These are phyloP conservation scores for Epichloe uncinata DNA, from an alignment of 2,329 filamentous ascomycete genomes.

Conservation along the genomic window DNA sequence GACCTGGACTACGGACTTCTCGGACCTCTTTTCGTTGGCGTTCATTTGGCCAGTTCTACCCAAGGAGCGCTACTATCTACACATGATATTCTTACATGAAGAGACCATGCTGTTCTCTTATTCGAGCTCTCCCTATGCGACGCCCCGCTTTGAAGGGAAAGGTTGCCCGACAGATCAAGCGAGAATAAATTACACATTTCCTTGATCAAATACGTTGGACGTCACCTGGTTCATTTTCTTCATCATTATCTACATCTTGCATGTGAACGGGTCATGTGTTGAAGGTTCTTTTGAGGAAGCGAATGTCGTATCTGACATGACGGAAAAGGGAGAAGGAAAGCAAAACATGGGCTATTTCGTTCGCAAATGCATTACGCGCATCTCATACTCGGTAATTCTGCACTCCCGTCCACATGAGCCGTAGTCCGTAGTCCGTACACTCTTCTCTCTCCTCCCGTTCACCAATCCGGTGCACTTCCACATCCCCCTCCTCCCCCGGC, in stretches of 20 bases:
- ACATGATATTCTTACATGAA: too few relatives aligned
- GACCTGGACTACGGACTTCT: too few relatives aligned
- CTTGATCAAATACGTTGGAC: too few relatives aligned
- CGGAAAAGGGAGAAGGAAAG: not conserved
- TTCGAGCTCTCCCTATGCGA: too few relatives aligned
- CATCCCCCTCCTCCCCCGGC: conserved; percentile 13
- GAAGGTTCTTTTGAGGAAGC: not conserved
- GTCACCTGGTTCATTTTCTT: not conserved
- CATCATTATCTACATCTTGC: not conserved
- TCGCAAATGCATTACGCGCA: not conserved
- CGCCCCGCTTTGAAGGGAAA: too few relatives aligned
- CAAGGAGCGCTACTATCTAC: too few relatives aligned
- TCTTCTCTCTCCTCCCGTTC: not conserved
- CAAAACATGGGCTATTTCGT: not conserved
- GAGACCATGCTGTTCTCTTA: too few relatives aligned
- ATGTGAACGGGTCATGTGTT: not conserved
- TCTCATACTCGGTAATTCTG: too few relatives aligned
- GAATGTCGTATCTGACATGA: not conserved
- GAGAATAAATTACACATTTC: too few relatives aligned
- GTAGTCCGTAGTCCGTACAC: not conserved
- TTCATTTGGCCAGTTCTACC: too few relatives aligned
- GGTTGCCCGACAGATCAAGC: too few relatives aligned
- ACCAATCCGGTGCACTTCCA: conserved; percentile 35
- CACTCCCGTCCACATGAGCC: not conserved
- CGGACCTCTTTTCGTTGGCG: too few relatives aligned